Conservation (phyloP, 495 filamentous ascomycete genomes). For the Poronia punctata region DNA sequence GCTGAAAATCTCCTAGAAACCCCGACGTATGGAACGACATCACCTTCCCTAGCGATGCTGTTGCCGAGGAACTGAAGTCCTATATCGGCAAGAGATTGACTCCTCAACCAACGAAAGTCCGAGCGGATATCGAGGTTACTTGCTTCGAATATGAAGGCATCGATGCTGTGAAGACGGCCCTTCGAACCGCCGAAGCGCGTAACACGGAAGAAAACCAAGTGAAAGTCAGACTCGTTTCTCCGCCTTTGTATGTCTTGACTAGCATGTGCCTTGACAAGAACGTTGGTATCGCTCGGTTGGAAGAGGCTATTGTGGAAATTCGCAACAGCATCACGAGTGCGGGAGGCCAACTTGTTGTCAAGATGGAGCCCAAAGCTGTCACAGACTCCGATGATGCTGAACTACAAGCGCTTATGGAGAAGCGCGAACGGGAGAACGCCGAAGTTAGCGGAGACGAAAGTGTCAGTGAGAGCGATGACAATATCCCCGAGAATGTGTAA, state of each 20-base stretch:
- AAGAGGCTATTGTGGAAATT: constrained; percentile 83
- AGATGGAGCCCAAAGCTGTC: constrained; percentile 98
- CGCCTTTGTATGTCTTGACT: constrained; percentile 84
- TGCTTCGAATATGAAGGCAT: constrained; percentile 99
- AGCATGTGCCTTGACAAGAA: constrained; percentile 92
- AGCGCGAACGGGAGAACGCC: constrained; percentile 94
- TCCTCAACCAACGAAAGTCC: constrained; percentile 94
- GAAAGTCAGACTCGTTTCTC: constrained; percentile 93
- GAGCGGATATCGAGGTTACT: constrained; percentile 94
- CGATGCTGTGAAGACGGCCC: constrained; percentile 88
- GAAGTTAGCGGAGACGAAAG: constrained; percentile 96
- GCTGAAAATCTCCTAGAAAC: constrained; percentile 50
- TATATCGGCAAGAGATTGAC: constrained; percentile 96
- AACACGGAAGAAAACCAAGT: constrained; percentile 87
- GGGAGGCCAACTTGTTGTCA: constrained; percentile 73
- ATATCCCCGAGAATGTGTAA: constrained; percentile 44
- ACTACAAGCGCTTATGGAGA: constrained; percentile 96
- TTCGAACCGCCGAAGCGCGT: constrained; percentile 78
- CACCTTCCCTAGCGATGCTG: constrained; percentile 76
- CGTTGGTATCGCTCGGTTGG: constrained; percentile 71
- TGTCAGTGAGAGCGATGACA: constrained; percentile 86
- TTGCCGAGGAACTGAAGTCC: constrained; percentile 76
- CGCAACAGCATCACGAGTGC: constrained; percentile 62
- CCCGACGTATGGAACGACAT: constrained; percentile 93
- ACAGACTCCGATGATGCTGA: constrained; percentile 97